Base-by-base conservation (phyloP, 1,284 basidiomycete genomes). In the Trametes polyzona region DNA sequence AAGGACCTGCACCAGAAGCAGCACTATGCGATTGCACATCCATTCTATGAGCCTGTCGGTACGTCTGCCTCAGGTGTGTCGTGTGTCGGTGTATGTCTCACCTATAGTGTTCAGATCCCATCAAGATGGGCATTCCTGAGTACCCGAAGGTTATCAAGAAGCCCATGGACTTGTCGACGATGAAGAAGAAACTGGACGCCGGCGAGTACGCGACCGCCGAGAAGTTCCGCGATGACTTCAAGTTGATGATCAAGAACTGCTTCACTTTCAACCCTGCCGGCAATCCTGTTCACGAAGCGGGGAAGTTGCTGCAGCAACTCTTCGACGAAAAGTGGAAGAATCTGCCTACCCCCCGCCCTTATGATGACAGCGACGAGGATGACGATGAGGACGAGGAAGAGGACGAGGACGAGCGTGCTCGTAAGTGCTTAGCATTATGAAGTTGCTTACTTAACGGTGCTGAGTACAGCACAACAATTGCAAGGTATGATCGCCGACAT, bases 41-140 rank as follows among this genome's bases (percentile, higher is more conserved):
- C 93, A 1, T 99, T 99, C 76, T 91, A 97, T 65, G 92, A 95
- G 69, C 92, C 96, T 58, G 95, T 98, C 61, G 93, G 92, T 87
- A 72, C 75, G 88, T 86, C 1, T 12, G n/a, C 6, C 14, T 32
- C 17, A 14, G 2, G 11, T 6, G 4, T 27, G 5, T 11, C 11
- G 19, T 27, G n/a, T 19, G 17, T n/a, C 7, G 6, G 12, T 1
- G 1, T 4, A 6, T 24, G 5, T 12, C 30, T 30, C n/a, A 32
- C 12, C 9, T 9, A 1, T 7, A 2, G 14, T 9, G 10, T 21
- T 0, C 47, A 90, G 93, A 95, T 70, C 85, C 86, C 74, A 76
- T 89, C 49, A 87, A 85, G 65, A 82, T 96, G 68, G 86, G 90
- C 30, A 85, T 98, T 44, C 96, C 96, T 0, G 80, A 84, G 27